Evolutionary conservation across 345 rosid species (phyloP).

Genomic region (Punica granatum): DNA sequence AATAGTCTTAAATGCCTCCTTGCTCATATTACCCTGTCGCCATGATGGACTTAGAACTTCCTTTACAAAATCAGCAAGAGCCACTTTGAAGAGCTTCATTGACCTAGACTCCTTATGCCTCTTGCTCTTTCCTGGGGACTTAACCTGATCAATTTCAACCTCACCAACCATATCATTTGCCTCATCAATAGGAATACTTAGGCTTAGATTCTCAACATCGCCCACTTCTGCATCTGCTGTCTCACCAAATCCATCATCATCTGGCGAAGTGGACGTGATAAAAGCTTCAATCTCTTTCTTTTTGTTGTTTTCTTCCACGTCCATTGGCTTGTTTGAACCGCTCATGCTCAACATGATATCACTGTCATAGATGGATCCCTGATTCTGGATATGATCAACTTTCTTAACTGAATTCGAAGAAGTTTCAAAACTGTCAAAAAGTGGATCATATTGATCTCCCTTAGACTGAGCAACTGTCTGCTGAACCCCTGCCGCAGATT

Average conservation of each 20-base stretch:
- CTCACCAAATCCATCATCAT: conserved; percentile 63
- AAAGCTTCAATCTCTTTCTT: conserved; percentile 31
- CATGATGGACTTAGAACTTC: conserved; percentile 85
- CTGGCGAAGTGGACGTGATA: conserved; percentile 27
- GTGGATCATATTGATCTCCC: conserved; percentile 77
- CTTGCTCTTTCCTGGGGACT: conserved; percentile 43
- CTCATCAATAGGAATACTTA: conserved; percentile 27
- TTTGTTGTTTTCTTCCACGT: conserved; percentile 48
- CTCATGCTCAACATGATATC: conserved; percentile 30
- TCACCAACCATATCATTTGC: conserved; percentile 25
- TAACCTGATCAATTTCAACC: conserved; percentile 49
- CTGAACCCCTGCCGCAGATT: conserved; percentile 27
- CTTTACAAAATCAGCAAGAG: conserved; percentile 85
- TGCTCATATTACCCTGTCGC: conserved; percentile 94
- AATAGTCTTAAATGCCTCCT: conserved; percentile 86
- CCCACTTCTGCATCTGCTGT: conserved; percentile 57
- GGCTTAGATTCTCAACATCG: conserved; percentile 51
- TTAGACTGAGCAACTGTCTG: conserved; percentile 25
- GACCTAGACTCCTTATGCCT: conserved; percentile 59
- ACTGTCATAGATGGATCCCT: conserved; percentile 34
- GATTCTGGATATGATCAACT: conserved; percentile 26
- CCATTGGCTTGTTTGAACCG: conserved; percentile 45
- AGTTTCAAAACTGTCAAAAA: conserved; percentile 77
- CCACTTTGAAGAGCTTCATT: conserved; percentile 59
- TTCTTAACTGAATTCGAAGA: conserved; percentile 31